Base-by-base conservation (phyloP, 768 basidiomycete species). In the Tylopilus plumbeoviolaceoides region DNA sequence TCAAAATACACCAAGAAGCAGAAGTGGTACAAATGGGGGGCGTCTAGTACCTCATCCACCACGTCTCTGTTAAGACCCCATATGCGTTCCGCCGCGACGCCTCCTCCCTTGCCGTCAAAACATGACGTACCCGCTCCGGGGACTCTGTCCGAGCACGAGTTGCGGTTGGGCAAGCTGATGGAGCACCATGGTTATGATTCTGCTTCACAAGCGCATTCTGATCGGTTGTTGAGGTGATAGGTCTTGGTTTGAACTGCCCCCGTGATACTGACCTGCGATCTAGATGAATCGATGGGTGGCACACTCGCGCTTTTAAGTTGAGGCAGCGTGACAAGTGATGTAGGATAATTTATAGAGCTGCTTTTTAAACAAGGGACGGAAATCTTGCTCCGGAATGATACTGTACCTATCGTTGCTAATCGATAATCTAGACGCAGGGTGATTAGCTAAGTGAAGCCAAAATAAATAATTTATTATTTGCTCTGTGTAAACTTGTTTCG, bases 1-100 rank as follows among this genome's bases (percentile, higher is more conserved):
- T 30, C 39, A 36, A n/a, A 31, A 35, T 23, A 43, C 12, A 5
- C 30, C 14, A 39, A 28, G 10, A n/a, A 38, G 18, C 51, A 44
- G 3, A 62, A 59, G 51, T 66, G 64, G 64, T 63, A 61, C 40
- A 50, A 48, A 35, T 51, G 51, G 64, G 45, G 53, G 0, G 21
- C 23, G 20, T 54, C 64, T 4, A 40, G 30, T 33, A 50, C 56
- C 2, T 58, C 53, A 11, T 64, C 64, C 15, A 61, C 59, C 5
- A 23, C 49, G 9, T 61, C 64, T 12, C 33, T 65, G 25, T 47
- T 58, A 3, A 48, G 27, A 35, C 18, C 39, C 7, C 15, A 43
- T 12, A 20, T n/a, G 11, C 51, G 9, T 9, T n/a, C 38, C 4
- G 53, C 41, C 17, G 30, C 9, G 30, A 20, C 27, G 0, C 30